Conservation (phyloP, 441 rosid genomes). For the Raphanus hybrid region DNA sequence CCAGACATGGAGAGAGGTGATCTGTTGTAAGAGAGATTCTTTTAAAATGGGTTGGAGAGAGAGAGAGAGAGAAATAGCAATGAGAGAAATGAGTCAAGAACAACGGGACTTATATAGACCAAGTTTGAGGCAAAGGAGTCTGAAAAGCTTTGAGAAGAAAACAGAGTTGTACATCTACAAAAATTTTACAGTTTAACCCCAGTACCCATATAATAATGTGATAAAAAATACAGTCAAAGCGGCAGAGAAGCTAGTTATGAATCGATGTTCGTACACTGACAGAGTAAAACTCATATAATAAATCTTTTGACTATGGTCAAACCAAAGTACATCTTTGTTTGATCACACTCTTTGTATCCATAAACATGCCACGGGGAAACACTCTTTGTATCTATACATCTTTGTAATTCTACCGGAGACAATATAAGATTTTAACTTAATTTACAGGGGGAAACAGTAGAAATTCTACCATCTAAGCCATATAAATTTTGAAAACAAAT, state of each 20-base stretch:
- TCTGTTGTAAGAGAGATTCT: constrained; percentile 7
- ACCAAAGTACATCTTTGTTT: not conserved
- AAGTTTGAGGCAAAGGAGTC: not conserved
- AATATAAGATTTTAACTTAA: too few species aligned
- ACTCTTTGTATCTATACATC: not conserved
- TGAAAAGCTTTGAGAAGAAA: not conserved
- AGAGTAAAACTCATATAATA: not conserved
- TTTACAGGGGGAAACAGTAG: too few species aligned
- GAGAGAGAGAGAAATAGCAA: too few species aligned
- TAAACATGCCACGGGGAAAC: too few species aligned
- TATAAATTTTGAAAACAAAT: too few species aligned
- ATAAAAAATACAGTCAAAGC: not conserved
- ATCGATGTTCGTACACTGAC: not conserved
- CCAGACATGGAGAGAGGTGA: constrained; percentile 14
- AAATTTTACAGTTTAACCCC: too few species aligned
- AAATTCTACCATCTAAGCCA: too few species aligned
- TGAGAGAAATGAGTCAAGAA: constrained; percentile 15
- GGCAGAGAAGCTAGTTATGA: not conserved
- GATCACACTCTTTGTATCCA: not conserved
- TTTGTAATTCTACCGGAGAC: too few species aligned
- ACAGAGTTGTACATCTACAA: not conserved
- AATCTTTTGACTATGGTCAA: not conserved
- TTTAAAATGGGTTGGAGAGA: not conserved
- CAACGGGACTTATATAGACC: not conserved
- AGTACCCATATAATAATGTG: too few species aligned